Percentiles rank a stretch among this genome's conserved stretches.
Conservation (phyloP, 2,329 filamentous ascomycete species). For the Arthrobotrys conoides region DNA sequence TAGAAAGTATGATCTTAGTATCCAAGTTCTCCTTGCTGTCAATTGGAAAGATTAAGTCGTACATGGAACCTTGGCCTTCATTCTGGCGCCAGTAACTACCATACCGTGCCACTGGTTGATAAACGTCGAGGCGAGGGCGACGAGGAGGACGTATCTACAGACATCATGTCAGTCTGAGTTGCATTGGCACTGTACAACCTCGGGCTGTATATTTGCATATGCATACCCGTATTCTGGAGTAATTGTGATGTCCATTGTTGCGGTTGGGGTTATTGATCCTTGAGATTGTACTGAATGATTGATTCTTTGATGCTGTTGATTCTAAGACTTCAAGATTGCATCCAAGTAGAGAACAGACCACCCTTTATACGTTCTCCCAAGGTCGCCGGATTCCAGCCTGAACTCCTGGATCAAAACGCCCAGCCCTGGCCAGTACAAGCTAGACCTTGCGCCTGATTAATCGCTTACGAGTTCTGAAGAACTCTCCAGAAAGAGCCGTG, state of each 20-base stretch:
- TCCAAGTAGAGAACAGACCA: conserved; percentile 3
- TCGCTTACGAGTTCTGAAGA: conserved; percentile 18
- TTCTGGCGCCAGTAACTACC: conserved; percentile 71
- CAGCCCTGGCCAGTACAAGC: not conserved
- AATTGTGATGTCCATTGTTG: conserved; percentile 52
- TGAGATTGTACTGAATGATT: conserved; percentile 1
- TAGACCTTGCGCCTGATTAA: conserved; percentile 14
- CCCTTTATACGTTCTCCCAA: conserved; percentile 16
- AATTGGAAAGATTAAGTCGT: conserved; percentile 64
- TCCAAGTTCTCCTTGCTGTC: not conserved
- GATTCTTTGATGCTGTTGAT: conserved; percentile 4
- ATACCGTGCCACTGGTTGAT: conserved; percentile 72
- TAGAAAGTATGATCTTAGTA: not conserved
- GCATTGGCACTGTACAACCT: conserved; percentile 7
- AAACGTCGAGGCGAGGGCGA: conserved; percentile 73
- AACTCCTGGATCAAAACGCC: not conserved
- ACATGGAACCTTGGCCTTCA: conserved; percentile 71
- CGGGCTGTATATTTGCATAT: not conserved
- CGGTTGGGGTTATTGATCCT: not conserved
- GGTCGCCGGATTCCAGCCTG: conserved; percentile 14
- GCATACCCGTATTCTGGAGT: conserved; percentile 49
- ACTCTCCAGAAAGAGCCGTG: conserved; percentile 8
- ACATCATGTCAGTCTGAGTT: not conserved
- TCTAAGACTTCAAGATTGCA: conserved; percentile 3
- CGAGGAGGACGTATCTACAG: conserved; percentile 74